Conservation (phyloP, 352 stramenopile species). For the Globisporangium carolinianum region DNA sequence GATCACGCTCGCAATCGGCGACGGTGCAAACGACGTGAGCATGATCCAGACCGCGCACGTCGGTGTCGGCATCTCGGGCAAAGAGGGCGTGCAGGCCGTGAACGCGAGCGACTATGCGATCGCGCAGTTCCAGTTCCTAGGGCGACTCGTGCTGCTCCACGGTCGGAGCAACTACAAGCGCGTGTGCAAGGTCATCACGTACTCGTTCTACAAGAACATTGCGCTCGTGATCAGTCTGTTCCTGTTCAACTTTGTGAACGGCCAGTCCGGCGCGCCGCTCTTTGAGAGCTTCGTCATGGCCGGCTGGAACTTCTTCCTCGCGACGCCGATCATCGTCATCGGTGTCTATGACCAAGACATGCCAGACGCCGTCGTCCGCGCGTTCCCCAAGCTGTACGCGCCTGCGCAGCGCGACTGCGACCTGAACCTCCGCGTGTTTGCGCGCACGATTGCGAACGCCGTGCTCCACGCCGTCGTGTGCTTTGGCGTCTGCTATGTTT, state of each 20-base stretch:
- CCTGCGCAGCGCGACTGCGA: slow-evolving; percentile 43
- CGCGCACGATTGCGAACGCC: slow-evolving; percentile 41
- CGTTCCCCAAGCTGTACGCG: slow-evolving; percentile 50
- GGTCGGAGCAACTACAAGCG: slow-evolving; percentile 96
- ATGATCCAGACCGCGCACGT: slow-evolving; percentile 98
- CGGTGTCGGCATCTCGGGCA: slow-evolving; percentile 95
- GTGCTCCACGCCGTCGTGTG: slow-evolving; percentile 46
- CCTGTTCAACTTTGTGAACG: slow-evolving; percentile 90
- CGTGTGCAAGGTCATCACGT: slow-evolving; percentile 91
- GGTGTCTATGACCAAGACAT: slow-evolving; percentile 73
- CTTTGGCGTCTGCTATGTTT: slow-evolving; percentile 43
- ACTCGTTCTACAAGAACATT: slow-evolving; percentile 99
- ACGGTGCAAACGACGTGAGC: slow-evolving; percentile 98
- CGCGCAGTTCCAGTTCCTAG: slow-evolving; percentile 93
- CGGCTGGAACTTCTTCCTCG: slow-evolving; percentile 84
- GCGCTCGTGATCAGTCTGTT: slow-evolving; percentile 91
- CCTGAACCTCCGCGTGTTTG: slow-evolving; percentile 53
- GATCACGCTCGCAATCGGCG: slow-evolving; percentile 94
- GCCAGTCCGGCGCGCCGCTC: slow-evolving; percentile 79
- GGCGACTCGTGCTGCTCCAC: slow-evolving; percentile 93
- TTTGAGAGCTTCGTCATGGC: slow-evolving; percentile 81
- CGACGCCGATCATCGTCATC: slow-evolving; percentile 85
- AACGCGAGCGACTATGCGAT: slow-evolving; percentile 94
- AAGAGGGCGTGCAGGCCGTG: slow-evolving; percentile 96
- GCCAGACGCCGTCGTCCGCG: slow-evolving; percentile 30